Conservation (phyloP, 768 basidiomycete genomes). For the Psilocybe tampanensis region DNA sequence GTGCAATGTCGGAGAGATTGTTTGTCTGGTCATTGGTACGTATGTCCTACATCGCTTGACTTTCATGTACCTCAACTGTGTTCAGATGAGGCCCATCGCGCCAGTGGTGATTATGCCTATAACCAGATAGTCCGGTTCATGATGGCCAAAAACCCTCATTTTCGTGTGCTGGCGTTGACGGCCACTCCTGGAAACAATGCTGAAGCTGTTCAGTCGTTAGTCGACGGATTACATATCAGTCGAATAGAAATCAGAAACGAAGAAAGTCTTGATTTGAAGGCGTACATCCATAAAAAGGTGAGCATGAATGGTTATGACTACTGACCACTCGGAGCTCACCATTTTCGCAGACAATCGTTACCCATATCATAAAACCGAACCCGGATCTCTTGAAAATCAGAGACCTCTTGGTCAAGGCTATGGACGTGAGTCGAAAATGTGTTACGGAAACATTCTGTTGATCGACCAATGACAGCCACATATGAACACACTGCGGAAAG, state of each 20-base stretch:
- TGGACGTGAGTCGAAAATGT: conserved; percentile 56
- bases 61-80: neutral
- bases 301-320: conserved; percentile 2
- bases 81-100: conserved; percentile 89
- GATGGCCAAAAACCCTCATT: conserved; percentile 94
- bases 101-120: conserved; percentile 92
- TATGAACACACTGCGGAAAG: conserved; percentile 36
- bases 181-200: conserved; percentile 91
- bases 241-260: conserved; percentile 95
- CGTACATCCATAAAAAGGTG: conserved; percentile 89
- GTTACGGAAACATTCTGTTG: conserved; percentile 6
- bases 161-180: conserved; percentile 90
- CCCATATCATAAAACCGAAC: conserved; percentile 77
- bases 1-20: conserved; percentile 79
- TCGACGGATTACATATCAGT: conserved; percentile 95
- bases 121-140: conserved; percentile 85
- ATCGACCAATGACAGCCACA: conserved; percentile 20
- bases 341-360: conserved; percentile 60
- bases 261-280: conserved; percentile 80
- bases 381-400: conserved; percentile 66
- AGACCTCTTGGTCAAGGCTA: conserved; percentile 67
- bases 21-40: conserved; percentile 87
- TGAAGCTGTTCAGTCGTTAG: conserved; percentile 85
- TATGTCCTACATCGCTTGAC: neutral
- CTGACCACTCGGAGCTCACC: neutral